A percentile compares a stretch with the other conserved stretches of the same genome.
phyloP scores from a whole-genome alignment of 139 green algal species.

The Tetraselmis chui region DNA sequence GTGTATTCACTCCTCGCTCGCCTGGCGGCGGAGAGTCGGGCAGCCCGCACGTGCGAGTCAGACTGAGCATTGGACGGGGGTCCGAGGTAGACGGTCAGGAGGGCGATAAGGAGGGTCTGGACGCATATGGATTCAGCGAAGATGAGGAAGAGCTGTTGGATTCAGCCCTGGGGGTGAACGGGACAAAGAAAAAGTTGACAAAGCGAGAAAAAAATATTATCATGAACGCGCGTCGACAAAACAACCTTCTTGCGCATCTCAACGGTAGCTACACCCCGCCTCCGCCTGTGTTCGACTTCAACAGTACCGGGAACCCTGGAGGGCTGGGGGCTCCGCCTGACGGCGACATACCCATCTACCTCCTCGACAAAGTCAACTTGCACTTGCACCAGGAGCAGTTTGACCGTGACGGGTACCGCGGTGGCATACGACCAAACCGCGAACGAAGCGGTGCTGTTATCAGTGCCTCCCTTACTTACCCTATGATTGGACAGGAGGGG shows the following conservation, averaged over 20 bases:
- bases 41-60: not conserved
- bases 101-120: not conserved
- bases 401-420: not conserved
- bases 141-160: no score
- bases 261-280: not conserved
- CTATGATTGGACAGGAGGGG: not conserved
- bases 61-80: not conserved
- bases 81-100: not conserved
- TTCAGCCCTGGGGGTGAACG: not conserved
- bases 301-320: not conserved
- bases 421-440: not conserved
- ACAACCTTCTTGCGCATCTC: not conserved
- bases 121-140: no score
- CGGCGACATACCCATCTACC: not conserved
- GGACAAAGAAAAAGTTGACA: not conserved
- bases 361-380: not conserved
- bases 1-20: not conserved
- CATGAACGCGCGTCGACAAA: not conserved
- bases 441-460: not conserved
- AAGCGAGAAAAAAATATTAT: not conserved
- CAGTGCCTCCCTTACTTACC: not conserved
- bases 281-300: not conserved
- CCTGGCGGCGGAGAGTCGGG: not conserved
- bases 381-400: not conserved
- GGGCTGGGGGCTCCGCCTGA: not conserved